These are phyloP conservation scores for Ophiostoma sp. DNA, from an alignment of 2,329 filamentous ascomycete species.

Conservation along the genomic window DNA sequence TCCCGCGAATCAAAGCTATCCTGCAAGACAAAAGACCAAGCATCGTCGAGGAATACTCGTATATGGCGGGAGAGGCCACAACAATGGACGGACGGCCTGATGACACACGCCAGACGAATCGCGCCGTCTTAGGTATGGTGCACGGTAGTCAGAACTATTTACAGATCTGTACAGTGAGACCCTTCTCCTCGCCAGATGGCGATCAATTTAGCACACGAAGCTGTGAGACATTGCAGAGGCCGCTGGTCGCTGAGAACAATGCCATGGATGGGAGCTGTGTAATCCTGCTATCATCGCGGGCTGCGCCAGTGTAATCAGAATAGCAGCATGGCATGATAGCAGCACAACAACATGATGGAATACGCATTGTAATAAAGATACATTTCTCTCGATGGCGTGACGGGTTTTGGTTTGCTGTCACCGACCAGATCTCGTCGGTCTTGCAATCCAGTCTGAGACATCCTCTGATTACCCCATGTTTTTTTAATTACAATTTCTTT, in stretches of 20 bases:
- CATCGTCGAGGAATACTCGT: no score
- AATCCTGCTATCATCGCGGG: no score
- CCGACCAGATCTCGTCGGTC: neutral
- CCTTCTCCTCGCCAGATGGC: neutral
- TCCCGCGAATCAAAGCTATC: no score
- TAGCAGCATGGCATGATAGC: no score
- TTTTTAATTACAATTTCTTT: neutral
- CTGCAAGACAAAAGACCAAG: no score
- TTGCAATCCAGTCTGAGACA: constrained; percentile 1
- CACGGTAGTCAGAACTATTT: neutral
- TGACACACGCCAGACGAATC: neutral
- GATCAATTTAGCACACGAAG: constrained; percentile 5
- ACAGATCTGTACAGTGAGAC: neutral
- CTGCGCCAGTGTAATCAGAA: no score
- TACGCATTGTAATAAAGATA: no score
- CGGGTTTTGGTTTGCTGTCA: neutral
- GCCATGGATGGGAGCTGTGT: no score
- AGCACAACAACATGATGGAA: no score
- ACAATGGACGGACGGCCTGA: neutral
- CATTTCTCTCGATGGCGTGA: no score
- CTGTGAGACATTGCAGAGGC: neutral
- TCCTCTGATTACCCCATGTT: constrained; percentile 6
- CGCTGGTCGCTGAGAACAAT: neutral
- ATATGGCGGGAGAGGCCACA: no score
- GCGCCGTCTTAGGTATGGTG: neutral